Conservation (phyloP, 2,329 filamentous ascomycete genomes). For the Venturia nashicola region DNA sequence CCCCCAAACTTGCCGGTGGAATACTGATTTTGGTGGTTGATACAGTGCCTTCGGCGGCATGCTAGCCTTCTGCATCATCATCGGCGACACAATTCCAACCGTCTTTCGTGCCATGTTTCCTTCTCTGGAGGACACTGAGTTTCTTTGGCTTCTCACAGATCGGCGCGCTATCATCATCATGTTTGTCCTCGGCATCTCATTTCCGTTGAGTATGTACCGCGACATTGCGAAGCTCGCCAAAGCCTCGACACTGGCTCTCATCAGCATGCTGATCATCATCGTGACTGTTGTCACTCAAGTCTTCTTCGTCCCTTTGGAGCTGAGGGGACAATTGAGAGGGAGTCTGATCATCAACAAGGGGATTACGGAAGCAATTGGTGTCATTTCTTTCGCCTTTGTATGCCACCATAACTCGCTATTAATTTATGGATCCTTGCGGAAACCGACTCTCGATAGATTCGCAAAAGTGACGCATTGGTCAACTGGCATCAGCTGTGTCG, state of each 20-base stretch:
- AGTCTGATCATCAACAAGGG: constrained; percentile 71
- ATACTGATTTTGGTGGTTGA: background rate
- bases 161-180: constrained; percentile 77
- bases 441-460: constrained; percentile 92
- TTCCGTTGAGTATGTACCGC: constrained; percentile 81
- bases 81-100: constrained; percentile 90
- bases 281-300: constrained; percentile 80
- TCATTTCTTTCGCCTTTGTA: constrained; percentile 86
- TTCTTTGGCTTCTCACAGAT: constrained; percentile 72
- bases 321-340: constrained; percentile 57
- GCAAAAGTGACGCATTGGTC: constrained; percentile 87
- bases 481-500: constrained; percentile 79
- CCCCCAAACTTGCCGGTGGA: background rate
- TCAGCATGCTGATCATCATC: constrained; percentile 88
- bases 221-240: constrained; percentile 98
- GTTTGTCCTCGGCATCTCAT: constrained; percentile 76
- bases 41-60: constrained; percentile 82
- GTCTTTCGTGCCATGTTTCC: constrained; percentile 78
- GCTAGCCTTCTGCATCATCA: constrained; percentile 95
- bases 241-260: constrained; percentile 81
- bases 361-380: constrained; percentile 90
- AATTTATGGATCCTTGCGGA: constrained; percentile 91
- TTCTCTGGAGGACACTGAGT: constrained; percentile 54
- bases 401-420: constrained; percentile 91
- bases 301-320: constrained; percentile 56